These are phyloP conservation scores for Fusarium sp. DNA, from an alignment of 2,329 filamentous ascomycete genomes.

Conservation along the genomic window DNA sequence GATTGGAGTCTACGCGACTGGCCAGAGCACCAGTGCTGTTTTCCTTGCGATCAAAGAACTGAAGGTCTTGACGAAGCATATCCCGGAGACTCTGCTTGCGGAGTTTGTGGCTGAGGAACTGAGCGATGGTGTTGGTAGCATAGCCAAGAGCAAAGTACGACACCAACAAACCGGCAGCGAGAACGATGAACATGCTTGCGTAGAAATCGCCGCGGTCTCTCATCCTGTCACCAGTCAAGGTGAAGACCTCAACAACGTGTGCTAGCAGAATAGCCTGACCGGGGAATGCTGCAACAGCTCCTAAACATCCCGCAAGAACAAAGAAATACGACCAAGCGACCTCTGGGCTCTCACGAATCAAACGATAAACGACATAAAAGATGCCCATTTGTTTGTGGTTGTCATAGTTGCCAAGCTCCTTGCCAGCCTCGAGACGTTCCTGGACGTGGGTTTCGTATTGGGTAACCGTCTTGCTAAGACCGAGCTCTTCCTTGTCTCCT, in stretches of 20 bases:
- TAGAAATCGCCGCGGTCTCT: slow-evolving; percentile 60
- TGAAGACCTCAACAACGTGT: slow-evolving; percentile 55
- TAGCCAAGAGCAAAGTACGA: slow-evolving; percentile 56
- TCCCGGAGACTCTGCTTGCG: slow-evolving; percentile 42
- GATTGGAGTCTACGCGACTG: slow-evolving; percentile 51
- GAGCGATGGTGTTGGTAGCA: slow-evolving; percentile 47
- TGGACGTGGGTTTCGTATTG: slow-evolving; percentile 46
- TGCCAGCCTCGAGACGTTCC: slow-evolving; percentile 47
- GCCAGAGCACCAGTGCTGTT: slow-evolving; percentile 53
- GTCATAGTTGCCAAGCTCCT: slow-evolving; percentile 52
- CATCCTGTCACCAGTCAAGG: slow-evolving; percentile 47
- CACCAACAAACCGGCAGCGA: slow-evolving; percentile 57
- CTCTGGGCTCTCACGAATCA: slow-evolving; percentile 53
- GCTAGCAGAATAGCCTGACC: slow-evolving; percentile 57
- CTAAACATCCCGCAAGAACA: slow-evolving; percentile 45
- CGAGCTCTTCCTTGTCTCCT: slow-evolving; percentile 26
- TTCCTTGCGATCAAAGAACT: slow-evolving; percentile 55
- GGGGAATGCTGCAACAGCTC: slow-evolving; percentile 52
- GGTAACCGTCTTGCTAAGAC: slow-evolving; percentile 45
- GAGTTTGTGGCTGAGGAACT: slow-evolving; percentile 43
- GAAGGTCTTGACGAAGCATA: slow-evolving; percentile 54
- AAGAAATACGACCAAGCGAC: slow-evolving; percentile 50
- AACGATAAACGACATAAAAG: slow-evolving; percentile 45
- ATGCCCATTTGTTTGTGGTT: slow-evolving; percentile 47
- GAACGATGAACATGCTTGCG: slow-evolving; percentile 64